Base-by-base conservation (phyloP, 352 stramenopile species). In the Phytopythium mirpurense region DNA sequence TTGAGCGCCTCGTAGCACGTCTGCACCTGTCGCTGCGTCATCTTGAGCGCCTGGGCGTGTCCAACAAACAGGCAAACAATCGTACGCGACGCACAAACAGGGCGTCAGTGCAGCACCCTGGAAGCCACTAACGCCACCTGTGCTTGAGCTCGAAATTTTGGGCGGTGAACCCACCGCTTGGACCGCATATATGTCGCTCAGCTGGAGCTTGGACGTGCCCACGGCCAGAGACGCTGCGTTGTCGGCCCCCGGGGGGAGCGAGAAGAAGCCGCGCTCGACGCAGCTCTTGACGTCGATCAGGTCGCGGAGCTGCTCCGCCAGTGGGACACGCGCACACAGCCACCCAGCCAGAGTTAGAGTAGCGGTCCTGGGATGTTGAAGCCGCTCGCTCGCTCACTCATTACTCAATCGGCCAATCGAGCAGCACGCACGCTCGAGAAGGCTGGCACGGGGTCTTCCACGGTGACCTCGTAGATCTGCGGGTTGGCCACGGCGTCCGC, bases 1-100 rank as follows among this genome's bases (percentile, higher is more conserved):
- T 93, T 91, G 14, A 87, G 62, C 21, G 78, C 53, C 56, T 93
- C 84, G 63, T 91, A 94, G 63, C 83, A 91, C 3, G 65, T 82
- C 51, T 90, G 81, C 32, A 91, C 72, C 63, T 94, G 80, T 40
- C 74, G 74, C 18, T 84, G 71, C 36, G 81, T 94, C 32, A 94
- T 51, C 59, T 94, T 94, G 38, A 94, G 74, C 37, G 57, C 68
- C 73, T 86, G 27, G 40, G 45, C 19, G 40, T 19, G 36, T 9
- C 34, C 2, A 23, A 52, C 35, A 19, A n/a, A 36, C 19, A 23
- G 5, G 6, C 19, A 36, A 15, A 23, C 19, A 15, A 23, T 11
- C 40, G 31, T 5, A 42, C 45, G 37, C 27, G 16, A 51, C 32
- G 24, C 23, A 49, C 46, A 57, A 21, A 35, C 19, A 36, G 4